Conservation (phyloP, 805 yeast genomes). For the Suhomyces sp. region DNA sequence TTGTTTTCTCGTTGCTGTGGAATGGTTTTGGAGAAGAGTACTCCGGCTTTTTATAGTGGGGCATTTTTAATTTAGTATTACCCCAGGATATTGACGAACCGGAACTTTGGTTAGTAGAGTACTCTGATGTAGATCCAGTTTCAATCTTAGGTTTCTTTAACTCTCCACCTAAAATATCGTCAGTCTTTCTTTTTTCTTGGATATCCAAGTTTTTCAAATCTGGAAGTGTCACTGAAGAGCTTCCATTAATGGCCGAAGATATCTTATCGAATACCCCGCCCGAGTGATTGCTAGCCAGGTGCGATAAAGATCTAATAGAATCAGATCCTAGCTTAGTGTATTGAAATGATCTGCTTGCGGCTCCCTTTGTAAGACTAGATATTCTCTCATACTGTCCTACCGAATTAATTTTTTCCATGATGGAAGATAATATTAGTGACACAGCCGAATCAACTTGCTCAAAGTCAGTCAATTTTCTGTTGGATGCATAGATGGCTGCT, state of each 20-base stretch:
- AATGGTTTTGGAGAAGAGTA: background rate
- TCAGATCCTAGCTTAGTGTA: background rate
- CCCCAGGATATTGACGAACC: slow-evolving; percentile 10
- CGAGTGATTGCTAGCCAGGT: background rate
- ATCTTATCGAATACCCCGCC: background rate
- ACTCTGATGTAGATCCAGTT: background rate
- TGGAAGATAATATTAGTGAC: slow-evolving; percentile 18
- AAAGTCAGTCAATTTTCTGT: slow-evolving; percentile 16
- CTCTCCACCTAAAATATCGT: background rate
- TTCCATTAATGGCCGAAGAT: background rate
- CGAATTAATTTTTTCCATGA: slow-evolving; percentile 19
- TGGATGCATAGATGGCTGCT: slow-evolving; percentile 34
- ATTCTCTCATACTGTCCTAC: slow-evolving; percentile 24
- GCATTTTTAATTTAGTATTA: slow-evolving; percentile 18
- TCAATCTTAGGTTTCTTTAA: slow-evolving; percentile 5
- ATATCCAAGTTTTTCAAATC: slow-evolving; percentile 4
- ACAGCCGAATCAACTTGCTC: slow-evolving; percentile 23
- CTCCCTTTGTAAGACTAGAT: slow-evolving; percentile 21
- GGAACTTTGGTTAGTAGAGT: slow-evolving; percentile 1
- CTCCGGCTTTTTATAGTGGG: slow-evolving; percentile 22
- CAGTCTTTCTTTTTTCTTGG: slow-evolving; percentile 2
- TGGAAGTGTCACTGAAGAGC: background rate
- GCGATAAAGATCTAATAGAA: background rate
- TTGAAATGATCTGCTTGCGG: background rate
- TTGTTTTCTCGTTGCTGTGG: background rate